Conservation (phyloP, 1,284 basidiomycete genomes). For the Heterobasidion irregulare region DNA sequence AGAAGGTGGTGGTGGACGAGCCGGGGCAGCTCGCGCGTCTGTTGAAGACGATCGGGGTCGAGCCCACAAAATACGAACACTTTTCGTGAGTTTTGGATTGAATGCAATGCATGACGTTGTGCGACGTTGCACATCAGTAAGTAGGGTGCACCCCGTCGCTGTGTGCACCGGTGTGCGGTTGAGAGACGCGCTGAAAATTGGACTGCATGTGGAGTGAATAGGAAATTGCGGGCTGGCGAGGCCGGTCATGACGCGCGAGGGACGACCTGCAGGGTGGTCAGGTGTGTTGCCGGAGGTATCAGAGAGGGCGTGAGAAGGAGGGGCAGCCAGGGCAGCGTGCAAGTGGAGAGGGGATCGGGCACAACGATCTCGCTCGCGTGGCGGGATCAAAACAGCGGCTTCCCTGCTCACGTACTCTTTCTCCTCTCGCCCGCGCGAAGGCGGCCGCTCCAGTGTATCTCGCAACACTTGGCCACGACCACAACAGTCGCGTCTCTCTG, state of each 20-base stretch:
- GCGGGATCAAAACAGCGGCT: background rate
- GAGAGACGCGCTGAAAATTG: too few relatives aligned
- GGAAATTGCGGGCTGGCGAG: too few relatives aligned
- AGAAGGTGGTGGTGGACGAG: conserved; percentile 24
- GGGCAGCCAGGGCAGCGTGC: background rate
- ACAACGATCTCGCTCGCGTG: background rate
- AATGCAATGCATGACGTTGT: background rate
- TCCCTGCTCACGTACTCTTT: background rate
- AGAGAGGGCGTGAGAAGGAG: too few relatives aligned
- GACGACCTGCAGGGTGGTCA: too few relatives aligned
- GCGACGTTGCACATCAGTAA: too few relatives aligned
- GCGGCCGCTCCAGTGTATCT: too few relatives aligned
- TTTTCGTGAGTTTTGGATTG: conserved; percentile 29
- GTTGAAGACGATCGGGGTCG: conserved; percentile 35
- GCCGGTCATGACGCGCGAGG: too few relatives aligned
- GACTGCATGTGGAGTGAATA: too few relatives aligned
- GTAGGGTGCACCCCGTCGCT: too few relatives aligned
- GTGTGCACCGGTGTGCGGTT: too few relatives aligned
- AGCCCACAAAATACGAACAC: conserved; percentile 25
- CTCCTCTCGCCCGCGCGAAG: too few relatives aligned
- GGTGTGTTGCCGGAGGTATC: too few relatives aligned
- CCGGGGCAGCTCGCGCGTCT: conserved; percentile 36
- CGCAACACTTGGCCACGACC: background rate
- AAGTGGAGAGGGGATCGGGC: background rate
- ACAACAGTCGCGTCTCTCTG: background rate